Percentiles rank a stretch among this genome's conserved stretches.
These are phyloP conservation scores for Leucocoprinus gongylophorus DNA, from an alignment of 1,284 basidiomycete species.

Conservation along the genomic window DNA sequence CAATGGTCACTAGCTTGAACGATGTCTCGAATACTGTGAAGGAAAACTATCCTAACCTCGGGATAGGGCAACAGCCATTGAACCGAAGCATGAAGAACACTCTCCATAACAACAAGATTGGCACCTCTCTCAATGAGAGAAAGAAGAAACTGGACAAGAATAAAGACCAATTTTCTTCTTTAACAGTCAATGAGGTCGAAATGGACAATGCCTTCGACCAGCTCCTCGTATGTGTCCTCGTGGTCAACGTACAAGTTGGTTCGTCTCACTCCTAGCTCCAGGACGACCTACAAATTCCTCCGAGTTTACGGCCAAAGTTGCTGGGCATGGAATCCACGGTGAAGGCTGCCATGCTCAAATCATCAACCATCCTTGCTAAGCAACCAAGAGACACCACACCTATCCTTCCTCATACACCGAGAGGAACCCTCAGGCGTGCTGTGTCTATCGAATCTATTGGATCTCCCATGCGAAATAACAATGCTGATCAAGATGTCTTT, in stretches of 20 bases:
- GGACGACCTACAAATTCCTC: conserved; percentile 83
- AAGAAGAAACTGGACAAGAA: conserved; percentile 38
- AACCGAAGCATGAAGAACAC: conserved; percentile 19
- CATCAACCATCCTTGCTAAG: conserved; percentile 60
- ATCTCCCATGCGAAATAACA: conserved; percentile 31
- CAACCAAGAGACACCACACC: conserved; percentile 31
- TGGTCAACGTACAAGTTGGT: conserved; percentile 1
- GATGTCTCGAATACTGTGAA: conserved; percentile 44
- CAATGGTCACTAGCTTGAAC: conserved; percentile 53
- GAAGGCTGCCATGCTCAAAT: conserved; percentile 87
- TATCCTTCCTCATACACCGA: conserved; percentile 30
- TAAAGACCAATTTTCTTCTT: conserved; percentile 26
- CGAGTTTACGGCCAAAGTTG: conserved; percentile 68
- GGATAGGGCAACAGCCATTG: conserved; percentile 20
- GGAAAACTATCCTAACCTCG: conserved; percentile 49
- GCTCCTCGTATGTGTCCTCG: conserved; percentile 47
- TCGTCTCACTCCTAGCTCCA: conserved; percentile 24
- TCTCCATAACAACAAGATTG: conserved; percentile 23
- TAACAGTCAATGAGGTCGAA: conserved; percentile 28
- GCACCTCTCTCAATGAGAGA: conserved; percentile 29
- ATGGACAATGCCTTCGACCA: conserved; percentile 66
- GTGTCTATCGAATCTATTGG: conserved; percentile 64
- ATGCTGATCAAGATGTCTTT: conserved; percentile 3
- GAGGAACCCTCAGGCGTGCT: conserved; percentile 45
- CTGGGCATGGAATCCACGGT: conserved; percentile 72